Evolutionary conservation across 805 yeast species (phyloP).

Genomic region (Candida bentonensis): DNA sequence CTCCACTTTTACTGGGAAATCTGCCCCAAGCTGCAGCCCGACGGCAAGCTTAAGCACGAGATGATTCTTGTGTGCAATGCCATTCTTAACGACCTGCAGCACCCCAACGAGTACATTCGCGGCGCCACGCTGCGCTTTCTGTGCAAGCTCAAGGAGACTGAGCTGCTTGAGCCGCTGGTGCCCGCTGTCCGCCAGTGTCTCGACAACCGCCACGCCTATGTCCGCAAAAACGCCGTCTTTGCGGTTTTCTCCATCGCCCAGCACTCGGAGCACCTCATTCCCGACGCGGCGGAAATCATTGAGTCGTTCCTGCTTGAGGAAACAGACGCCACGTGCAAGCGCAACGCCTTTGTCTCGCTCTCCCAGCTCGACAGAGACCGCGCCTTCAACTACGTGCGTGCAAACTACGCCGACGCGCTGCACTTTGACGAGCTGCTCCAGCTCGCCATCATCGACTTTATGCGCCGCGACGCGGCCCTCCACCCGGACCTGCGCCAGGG

Average conservation of each 20-base stretch:
- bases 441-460: slow-evolving; percentile 80
- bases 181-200: slow-evolving; percentile 84
- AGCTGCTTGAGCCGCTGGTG: slow-evolving; percentile 85
- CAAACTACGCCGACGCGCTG: slow-evolving; percentile 44
- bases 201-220: slow-evolving; percentile 95
- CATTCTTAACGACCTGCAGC: slow-evolving; percentile 92
- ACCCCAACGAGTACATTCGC: slow-evolving; percentile 92
- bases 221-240: slow-evolving; percentile 90
- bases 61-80: slow-evolving; percentile 98
- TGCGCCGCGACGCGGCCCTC: slow-evolving; percentile 61
- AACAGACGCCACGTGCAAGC: slow-evolving; percentile 83
- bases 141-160: slow-evolving; percentile 83
- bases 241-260: slow-evolving; percentile 73
- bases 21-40: slow-evolving; percentile 77
- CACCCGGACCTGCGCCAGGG: slow-evolving; percentile 53
- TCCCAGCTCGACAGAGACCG: slow-evolving; percentile 72
- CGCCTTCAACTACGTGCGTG: slow-evolving; percentile 71
- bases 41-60: slow-evolving; percentile 91
- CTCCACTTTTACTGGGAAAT: slow-evolving; percentile 96
- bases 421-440: slow-evolving; percentile 72
- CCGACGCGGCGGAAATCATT: slow-evolving; percentile 88
- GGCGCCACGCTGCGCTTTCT: slow-evolving; percentile 91
- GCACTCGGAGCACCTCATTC: slow-evolving; percentile 75
- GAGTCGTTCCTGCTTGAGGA: slow-evolving; percentile 62
- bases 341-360: slow-evolving; percentile 87